phyloP scores from a whole-genome alignment of 495 filamentous ascomycete genomes.

The Aspergillus saccharolyticus region DNA sequence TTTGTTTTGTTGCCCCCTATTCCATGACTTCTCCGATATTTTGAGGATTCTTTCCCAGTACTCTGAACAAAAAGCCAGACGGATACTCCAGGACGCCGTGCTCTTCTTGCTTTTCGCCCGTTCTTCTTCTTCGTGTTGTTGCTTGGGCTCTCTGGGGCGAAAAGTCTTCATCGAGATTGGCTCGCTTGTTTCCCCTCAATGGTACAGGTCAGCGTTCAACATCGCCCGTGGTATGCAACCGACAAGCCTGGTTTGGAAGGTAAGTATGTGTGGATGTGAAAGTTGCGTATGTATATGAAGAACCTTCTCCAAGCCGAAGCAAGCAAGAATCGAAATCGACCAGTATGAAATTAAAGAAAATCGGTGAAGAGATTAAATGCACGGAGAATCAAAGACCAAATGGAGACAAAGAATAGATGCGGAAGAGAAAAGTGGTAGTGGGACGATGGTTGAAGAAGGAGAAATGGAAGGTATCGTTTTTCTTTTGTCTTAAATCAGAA shows the following conservation, averaged over 20 bases:
- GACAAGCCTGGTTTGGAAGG: background rate
- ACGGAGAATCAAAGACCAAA: background rate
- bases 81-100: constrained; percentile 38
- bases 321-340: constrained; percentile 4
- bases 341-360: background rate
- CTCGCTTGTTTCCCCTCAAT: background rate
- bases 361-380: background rate
- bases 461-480: constrained; percentile 21
- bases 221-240: background rate
- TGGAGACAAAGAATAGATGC: constrained; percentile 8
- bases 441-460: constrained; percentile 18
- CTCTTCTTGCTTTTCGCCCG: constrained; percentile 6
- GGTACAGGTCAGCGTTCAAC: background rate
- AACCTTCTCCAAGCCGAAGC: background rate
- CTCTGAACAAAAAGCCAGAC: constrained; percentile 29
- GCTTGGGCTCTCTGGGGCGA: too few relatives aligned
- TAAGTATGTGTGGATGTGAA: background rate
- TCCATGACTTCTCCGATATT: background rate
- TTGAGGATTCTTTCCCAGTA: constrained; percentile 17
- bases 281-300: background rate
- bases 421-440: constrained; percentile 13
- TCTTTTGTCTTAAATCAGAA: constrained; percentile 7
- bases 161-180: background rate
- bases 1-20: constrained; percentile 15
- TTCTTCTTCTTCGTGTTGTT: background rate